Percentiles rank a stretch among this genome's conserved stretches.
These are phyloP conservation scores for Dendrobium officinale DNA, from an alignment of 106 monocot species.

Conservation along the genomic window DNA sequence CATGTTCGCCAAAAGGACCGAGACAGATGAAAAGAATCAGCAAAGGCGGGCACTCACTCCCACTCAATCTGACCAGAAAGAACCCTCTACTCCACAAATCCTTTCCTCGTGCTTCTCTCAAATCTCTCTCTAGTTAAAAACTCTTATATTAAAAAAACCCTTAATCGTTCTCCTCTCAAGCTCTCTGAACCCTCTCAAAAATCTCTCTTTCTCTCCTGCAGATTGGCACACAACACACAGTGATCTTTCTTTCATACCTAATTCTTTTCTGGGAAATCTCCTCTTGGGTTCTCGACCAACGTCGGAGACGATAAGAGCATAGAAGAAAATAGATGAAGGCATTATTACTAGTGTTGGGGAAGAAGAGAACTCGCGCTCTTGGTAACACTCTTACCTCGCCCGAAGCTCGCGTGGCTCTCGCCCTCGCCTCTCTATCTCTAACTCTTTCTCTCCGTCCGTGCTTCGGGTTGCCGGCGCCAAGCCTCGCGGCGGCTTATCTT, in stretches of 20 bases:
- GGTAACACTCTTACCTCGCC: slow-evolving; percentile 10
- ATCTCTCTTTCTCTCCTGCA: slow-evolving; percentile 12
- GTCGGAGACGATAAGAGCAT: slow-evolving; percentile 8
- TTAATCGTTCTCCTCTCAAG: slow-evolving; percentile 1
- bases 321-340: slow-evolving; percentile 5
- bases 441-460: not conserved
- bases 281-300: not conserved
- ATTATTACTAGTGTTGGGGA: not conserved
- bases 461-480: not conserved
- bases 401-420: slow-evolving; percentile 9
- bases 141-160: not conserved
- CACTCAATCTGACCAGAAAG: slow-evolving; percentile 6
- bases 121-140: slow-evolving; percentile 3
- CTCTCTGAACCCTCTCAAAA: slow-evolving; percentile 12
- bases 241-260: slow-evolving; percentile 9
- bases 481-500: not conserved
- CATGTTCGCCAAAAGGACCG: slow-evolving; percentile 7
- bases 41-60: slow-evolving; percentile 1
- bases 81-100: not conserved
- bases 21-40: not conserved
- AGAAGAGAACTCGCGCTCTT: not conserved
- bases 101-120: not conserved
- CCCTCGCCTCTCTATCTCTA: not conserved
- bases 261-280: not conserved
- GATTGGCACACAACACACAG: slow-evolving; percentile 9